phyloP scores from a whole-genome alignment of 306 rosid genomes.

The Corylus heterophylla region DNA sequence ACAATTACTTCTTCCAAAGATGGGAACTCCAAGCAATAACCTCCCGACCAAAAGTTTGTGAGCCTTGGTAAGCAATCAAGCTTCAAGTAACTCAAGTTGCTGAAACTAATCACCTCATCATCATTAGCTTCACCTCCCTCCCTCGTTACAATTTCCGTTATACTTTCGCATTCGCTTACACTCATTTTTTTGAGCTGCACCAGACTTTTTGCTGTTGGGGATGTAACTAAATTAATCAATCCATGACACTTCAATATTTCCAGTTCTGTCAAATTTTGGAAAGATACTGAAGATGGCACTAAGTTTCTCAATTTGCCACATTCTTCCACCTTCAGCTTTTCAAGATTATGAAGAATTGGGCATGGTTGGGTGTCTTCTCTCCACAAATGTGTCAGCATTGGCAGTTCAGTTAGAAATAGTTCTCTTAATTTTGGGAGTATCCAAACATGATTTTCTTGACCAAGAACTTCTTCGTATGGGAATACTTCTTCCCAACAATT shows the following conservation, averaged over 20 bases:
- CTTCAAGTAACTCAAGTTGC: background rate
- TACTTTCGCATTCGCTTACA: background rate
- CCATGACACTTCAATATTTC: background rate
- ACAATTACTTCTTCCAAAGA: slow-evolving; percentile 1
- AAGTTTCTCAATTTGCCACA: slow-evolving; percentile 24
- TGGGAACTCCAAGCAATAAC: background rate
- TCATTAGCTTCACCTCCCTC: background rate
- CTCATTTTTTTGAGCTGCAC: background rate
- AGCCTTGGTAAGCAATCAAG: background rate
- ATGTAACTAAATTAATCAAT: background rate
- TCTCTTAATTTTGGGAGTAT: background rate
- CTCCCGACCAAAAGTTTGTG: background rate
- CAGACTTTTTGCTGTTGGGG: background rate
- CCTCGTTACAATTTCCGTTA: background rate
- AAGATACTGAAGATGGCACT: background rate
- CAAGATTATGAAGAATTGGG: background rate
- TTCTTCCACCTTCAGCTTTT: rapidly evolving
- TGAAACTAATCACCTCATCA: background rate
- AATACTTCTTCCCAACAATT: background rate
- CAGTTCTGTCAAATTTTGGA: slow-evolving; percentile 1
- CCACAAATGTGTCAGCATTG: background rate
- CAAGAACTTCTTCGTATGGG: background rate
- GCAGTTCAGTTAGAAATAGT: rapidly evolving
- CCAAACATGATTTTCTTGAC: background rate
- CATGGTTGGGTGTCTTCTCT: background rate